Evolutionary conservation across 2,329 filamentous ascomycete species (phyloP).

Genomic region (Calonectria fujianensis): DNA sequence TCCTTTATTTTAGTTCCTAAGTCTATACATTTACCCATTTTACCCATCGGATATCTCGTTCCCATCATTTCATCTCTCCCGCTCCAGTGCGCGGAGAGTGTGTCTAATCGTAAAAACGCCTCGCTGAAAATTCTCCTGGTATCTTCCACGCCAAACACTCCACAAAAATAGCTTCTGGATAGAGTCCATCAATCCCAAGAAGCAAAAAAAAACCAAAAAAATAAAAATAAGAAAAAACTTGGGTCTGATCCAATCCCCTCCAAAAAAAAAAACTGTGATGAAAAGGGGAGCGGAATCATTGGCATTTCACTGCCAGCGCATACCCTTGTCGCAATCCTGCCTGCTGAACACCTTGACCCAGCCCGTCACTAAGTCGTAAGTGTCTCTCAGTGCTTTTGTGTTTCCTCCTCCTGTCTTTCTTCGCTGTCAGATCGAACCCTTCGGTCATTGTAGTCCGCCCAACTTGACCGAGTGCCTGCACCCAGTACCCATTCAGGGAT

Average conservation of each 20-base stretch:
- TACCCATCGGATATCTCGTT: slow-evolving; percentile 30
- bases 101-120: slow-evolving; percentile 40
- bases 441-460: slow-evolving; percentile 67
- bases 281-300: slow-evolving; percentile 26
- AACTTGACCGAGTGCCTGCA: slow-evolving; percentile 70
- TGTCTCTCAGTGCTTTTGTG: slow-evolving; percentile 36
- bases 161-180: slow-evolving; percentile 13
- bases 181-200: slow-evolving; percentile 21
- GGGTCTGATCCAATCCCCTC: neutral
- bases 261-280: neutral
- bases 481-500: slow-evolving; percentile 78
- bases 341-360: slow-evolving; percentile 41
- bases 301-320: slow-evolving; percentile 25
- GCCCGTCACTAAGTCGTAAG: slow-evolving; percentile 45
- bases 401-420: slow-evolving; percentile 32
- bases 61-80: slow-evolving; percentile 34
- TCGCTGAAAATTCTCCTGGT: slow-evolving; percentile 39
- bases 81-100: slow-evolving; percentile 16
- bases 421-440: slow-evolving; percentile 52
- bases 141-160: slow-evolving; percentile 30
- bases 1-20: slow-evolving; percentile 9
- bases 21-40: slow-evolving; percentile 33
- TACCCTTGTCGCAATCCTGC: slow-evolving; percentile 36
- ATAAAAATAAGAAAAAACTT: neutral
- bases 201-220: neutral